phyloP scores from a whole-genome alignment of 768 basidiomycete species.

The Leucocoprinus leucothites region DNA sequence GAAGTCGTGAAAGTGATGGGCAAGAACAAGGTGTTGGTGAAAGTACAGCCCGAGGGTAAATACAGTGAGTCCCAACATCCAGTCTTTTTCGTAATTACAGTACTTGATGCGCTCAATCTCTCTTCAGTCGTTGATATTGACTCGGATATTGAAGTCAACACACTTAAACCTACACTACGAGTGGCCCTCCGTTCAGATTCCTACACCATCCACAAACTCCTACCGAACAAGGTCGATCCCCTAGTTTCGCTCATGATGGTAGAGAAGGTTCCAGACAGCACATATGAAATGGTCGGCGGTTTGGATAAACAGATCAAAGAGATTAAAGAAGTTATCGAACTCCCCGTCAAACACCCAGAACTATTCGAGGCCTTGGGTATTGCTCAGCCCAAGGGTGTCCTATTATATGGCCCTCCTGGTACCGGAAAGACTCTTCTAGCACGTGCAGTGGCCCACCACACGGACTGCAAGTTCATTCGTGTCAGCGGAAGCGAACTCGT shows the following conservation, averaged over 20 bases:
- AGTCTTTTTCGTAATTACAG: neutral
- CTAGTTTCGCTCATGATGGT: slow-evolving; percentile 99
- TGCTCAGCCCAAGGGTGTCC: slow-evolving; percentile 94
- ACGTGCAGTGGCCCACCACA: slow-evolving; percentile 95
- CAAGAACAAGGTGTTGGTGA: slow-evolving; percentile 97
- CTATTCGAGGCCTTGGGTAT: slow-evolving; percentile 95
- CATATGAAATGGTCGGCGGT: slow-evolving; percentile 99
- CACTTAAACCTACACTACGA: slow-evolving; percentile 83
- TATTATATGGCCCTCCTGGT: slow-evolving; percentile 94
- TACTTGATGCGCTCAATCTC: neutral
- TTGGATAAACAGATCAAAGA: slow-evolving; percentile 99
- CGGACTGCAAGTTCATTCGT: slow-evolving; percentile 96
- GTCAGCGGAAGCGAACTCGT: slow-evolving; percentile 93
- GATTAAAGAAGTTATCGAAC: slow-evolving; percentile 94
- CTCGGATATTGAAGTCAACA: slow-evolving; percentile 73
- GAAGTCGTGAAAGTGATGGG: slow-evolving; percentile 99
- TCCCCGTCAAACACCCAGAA: slow-evolving; percentile 97
- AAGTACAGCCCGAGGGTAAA: slow-evolving; percentile 98
- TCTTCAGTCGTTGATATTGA: slow-evolving; percentile 88
- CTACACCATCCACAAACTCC: slow-evolving; percentile 94
- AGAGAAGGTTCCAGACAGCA: slow-evolving; percentile 98
- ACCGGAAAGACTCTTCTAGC: slow-evolving; percentile 96
- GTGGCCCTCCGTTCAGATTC: slow-evolving; percentile 95
- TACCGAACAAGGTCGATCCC: slow-evolving; percentile 97
- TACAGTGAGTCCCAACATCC: slow-evolving; percentile 66